Percentiles rank a stretch among this genome's conserved stretches.
Evolutionary conservation across 2,329 filamentous ascomycete genomes (phyloP).

Genomic region (Botrytis fragariae): DNA sequence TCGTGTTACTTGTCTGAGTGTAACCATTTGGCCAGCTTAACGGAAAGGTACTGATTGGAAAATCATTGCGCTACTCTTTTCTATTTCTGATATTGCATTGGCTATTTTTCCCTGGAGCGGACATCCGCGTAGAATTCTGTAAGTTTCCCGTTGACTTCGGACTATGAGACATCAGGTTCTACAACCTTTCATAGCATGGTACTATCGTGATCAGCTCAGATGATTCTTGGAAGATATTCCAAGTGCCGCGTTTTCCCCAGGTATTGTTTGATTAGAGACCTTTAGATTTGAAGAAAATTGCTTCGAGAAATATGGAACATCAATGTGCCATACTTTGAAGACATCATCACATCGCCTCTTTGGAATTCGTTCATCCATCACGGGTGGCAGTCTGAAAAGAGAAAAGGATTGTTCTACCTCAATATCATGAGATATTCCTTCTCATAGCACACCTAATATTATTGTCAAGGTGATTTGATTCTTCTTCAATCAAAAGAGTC

Average conservation of each 20-base stretch:
- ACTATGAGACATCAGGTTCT: slow-evolving; percentile 15
- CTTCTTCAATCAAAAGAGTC: not conserved
- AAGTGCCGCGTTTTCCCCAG: not conserved
- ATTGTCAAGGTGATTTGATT: not conserved
- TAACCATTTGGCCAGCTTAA: slow-evolving; percentile 12
- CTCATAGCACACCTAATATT: slow-evolving; percentile 13
- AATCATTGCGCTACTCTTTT: not conserved
- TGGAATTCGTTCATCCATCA: not conserved
- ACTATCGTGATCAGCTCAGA: slow-evolving; percentile 10
- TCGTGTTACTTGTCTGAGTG: slow-evolving; percentile 6
- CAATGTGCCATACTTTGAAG: slow-evolving; percentile 10
- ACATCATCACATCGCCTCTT: not conserved
- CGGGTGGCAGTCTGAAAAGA: not conserved
- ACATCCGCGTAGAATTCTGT: slow-evolving; percentile 19
- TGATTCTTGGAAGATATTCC: slow-evolving; percentile 10
- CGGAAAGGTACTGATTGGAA: slow-evolving; percentile 22
- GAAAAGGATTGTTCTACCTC: not conserved
- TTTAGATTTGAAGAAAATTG: not conserved
- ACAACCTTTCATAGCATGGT: slow-evolving; percentile 20
- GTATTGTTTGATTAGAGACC: slow-evolving; percentile 1
- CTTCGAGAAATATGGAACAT: slow-evolving; percentile 10
- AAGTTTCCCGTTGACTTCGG: slow-evolving; percentile 11
- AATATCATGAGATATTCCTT: not conserved
- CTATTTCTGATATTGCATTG: slow-evolving; percentile 6
- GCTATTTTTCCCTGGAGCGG: slow-evolving; percentile 16